These are phyloP conservation scores for Notholithocarpus densiflorus DNA, from an alignment of 306 rosid species.

Conservation along the genomic window DNA sequence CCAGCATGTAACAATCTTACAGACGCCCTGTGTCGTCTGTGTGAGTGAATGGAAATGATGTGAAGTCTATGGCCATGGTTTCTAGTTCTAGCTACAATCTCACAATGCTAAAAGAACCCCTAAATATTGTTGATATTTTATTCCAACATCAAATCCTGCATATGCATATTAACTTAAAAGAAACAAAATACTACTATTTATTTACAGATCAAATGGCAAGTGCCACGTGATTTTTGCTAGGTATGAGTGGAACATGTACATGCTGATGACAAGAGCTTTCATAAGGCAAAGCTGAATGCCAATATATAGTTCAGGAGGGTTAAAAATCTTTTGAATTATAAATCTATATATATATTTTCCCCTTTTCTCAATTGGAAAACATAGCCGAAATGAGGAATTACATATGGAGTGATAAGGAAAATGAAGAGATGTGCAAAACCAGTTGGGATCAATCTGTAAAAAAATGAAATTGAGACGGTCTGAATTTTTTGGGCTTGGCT, in stretches of 20 bases:
- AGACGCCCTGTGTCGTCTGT: neutral
- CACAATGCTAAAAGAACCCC: neutral
- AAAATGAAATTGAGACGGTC: neutral
- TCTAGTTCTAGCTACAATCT: neutral
- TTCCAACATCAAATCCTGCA: neutral
- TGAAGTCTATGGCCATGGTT: neutral
- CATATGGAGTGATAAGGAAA: neutral
- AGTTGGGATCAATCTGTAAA: neutral
- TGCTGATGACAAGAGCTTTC: neutral
- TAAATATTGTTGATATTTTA: neutral
- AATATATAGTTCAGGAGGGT: neutral
- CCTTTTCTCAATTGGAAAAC: neutral
- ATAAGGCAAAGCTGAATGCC: neutral
- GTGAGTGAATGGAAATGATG: neutral
- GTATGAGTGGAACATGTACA: neutral
- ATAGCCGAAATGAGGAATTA: neutral
- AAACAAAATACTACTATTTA: neutral
- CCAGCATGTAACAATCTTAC: neutral
- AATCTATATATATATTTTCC: no score
- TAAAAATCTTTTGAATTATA: no score
- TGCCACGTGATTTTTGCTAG: neutral
- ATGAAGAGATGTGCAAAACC: neutral
- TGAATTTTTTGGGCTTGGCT: neutral
- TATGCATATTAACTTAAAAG: neutral
- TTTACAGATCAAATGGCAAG: neutral